Conservation (phyloP, 345 rosid genomes). For the Populus davidiana region DNA sequence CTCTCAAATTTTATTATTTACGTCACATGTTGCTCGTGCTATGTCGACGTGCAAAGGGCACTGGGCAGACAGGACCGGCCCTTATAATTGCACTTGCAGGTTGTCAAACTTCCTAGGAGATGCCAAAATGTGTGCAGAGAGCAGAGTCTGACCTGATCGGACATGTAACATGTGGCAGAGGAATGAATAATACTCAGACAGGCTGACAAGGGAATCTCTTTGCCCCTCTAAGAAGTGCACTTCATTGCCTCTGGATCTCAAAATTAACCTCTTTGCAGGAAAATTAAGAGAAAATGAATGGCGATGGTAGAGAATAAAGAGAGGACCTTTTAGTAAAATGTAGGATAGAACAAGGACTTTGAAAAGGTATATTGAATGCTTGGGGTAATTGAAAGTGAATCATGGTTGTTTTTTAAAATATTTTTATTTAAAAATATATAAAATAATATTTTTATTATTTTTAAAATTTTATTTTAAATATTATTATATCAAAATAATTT, state of each 20-base stretch:
- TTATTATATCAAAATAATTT: too few species aligned
- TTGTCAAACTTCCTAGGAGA: not conserved
- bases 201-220: conserved; percentile 3
- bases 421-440: too few species aligned
- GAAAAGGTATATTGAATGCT: too few species aligned
- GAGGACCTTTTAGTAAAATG: too few species aligned
- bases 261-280: not conserved
- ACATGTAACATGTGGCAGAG: conserved; percentile 26
- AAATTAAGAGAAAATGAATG: too few species aligned
- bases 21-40: not conserved
- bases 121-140: conserved; percentile 6
- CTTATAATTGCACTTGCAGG: not conserved
- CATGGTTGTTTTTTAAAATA: too few species aligned
- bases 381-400: fast-evolving
- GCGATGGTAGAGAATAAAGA: too few species aligned
- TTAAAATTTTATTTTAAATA: too few species aligned
- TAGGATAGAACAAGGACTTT: too few species aligned
- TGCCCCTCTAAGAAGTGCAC: not conserved
- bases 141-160: conserved; percentile 6
- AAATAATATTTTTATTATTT: too few species aligned
- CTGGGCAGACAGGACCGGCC: not conserved
- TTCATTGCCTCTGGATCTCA: not conserved
- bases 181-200: conserved; percentile 17
- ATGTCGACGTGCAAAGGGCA: not conserved
- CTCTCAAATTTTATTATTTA: too few species aligned